Base-by-base conservation (phyloP, 2,329 filamentous ascomycete species). In the Elsinoe australis region DNA sequence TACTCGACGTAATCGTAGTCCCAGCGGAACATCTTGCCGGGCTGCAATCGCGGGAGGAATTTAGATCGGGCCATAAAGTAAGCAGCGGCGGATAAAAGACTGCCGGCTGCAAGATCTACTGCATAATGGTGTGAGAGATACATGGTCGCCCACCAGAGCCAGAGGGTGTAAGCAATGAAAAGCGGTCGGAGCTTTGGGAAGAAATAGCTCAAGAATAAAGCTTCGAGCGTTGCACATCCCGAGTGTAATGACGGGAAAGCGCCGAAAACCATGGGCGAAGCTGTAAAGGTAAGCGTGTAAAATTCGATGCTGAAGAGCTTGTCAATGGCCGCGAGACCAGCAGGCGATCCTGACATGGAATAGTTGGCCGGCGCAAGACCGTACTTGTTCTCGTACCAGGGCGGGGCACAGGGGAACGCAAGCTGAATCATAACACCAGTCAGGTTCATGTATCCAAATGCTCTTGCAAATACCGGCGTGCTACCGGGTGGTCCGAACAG, bases 121-220 rank as follows among this genome's bases (percentile, higher is more conserved):
- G 89, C 90, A 64, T 96, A 96, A 70, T 96, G 90, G 68, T 96
- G 90, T 60, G 87, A 94, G 46, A 96, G 78, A 63, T 96, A 95
- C 87, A 96, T 95, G 57, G 90, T 96, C 9, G 89, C 85, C 88
- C 90, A 96, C 86, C 88, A 95, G 59, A 95, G 82, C 90, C 90
- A 95, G 62, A 85, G 77, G 35, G 85, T 84, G 67, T 95, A 96
- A 54, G 78, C 74, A 54, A 89, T 77, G 67, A 94, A 94, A 47
- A 92, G 68, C 9, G 83, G 80, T 56, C 85, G 81, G 56, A 94
- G 76, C 52, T 79, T 80, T 3, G 90, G 90, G 73, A 96, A 95
- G 64, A 86, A 82, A 67, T 94, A 83, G 66, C 83, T 86, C 82
- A 96, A 85, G 73, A 95, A 95, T 12, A 95, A 75, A 17, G 87